Evolutionary conservation across 306 rosid genomes (phyloP).

Genomic region (Vigna angularis): DNA sequence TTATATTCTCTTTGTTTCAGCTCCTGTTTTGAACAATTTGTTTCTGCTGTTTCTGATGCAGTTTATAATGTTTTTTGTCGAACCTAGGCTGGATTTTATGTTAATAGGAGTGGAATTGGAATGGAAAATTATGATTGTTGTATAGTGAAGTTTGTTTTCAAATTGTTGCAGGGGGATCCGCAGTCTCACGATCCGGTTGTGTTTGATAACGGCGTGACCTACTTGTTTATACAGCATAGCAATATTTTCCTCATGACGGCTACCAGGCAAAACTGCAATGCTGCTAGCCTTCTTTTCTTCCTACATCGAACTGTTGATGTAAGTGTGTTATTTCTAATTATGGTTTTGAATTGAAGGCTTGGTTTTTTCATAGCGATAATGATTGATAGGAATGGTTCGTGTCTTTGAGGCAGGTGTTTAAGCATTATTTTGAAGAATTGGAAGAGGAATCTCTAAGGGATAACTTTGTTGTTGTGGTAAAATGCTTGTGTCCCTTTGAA

Average conservation of each 20-base stretch:
- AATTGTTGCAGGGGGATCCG: slow-evolving; percentile 80
- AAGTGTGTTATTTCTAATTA: slow-evolving; percentile 47
- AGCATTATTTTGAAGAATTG: slow-evolving; percentile 94
- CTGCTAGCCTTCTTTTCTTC: slow-evolving; percentile 93
- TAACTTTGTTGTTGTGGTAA: slow-evolving; percentile 99
- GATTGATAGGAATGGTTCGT: slow-evolving; percentile 13
- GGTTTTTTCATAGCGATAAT: not conserved
- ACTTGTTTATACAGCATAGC: slow-evolving; percentile 95
- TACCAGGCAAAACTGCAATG: slow-evolving; percentile 96
- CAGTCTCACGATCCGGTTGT: slow-evolving; percentile 95
- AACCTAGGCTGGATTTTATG: slow-evolving; percentile 4
- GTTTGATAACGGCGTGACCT: slow-evolving; percentile 83
- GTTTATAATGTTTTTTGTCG: not conserved
- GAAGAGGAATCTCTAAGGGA: slow-evolving; percentile 98
- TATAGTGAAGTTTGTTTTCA: slow-evolving; percentile 24
- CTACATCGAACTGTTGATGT: slow-evolving; percentile 93
- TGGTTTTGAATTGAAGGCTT: slow-evolving; percentile 25
- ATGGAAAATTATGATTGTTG: slow-evolving; percentile 1
- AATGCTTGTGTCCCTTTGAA: slow-evolving; percentile 17
- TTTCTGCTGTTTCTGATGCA: not conserved
- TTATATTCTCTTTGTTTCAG: not conserved
- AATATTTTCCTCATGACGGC: slow-evolving; percentile 92
- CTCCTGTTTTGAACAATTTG: not conserved
- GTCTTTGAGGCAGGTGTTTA: slow-evolving; percentile 75
- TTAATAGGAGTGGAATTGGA: slow-evolving; percentile 9